Conservation (phyloP, 306 rosid genomes). For the Corylus heterophylla region DNA sequence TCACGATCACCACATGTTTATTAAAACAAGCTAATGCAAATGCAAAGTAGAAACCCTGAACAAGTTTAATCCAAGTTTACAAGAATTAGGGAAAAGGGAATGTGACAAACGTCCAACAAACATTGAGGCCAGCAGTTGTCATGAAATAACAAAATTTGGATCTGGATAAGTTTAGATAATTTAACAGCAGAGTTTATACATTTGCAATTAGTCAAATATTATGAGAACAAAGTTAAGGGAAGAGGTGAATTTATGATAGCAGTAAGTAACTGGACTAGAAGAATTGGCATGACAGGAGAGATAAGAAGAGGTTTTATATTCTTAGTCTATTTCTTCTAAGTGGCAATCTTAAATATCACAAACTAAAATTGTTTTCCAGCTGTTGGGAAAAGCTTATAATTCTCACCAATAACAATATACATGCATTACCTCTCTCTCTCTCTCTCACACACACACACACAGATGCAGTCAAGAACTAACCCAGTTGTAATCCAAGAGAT, state of each 20-base stretch:
- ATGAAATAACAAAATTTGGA: background rate
- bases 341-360: background rate
- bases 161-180: background rate
- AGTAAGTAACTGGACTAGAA: background rate
- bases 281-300: background rate
- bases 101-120: background rate
- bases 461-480: slow-evolving; percentile 50
- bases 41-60: background rate
- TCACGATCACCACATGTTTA: background rate
- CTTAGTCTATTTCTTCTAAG: slow-evolving; percentile 3
- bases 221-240: background rate
- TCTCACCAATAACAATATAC: background rate
- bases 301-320: background rate
- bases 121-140: background rate
- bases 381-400: background rate
- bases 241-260: background rate
- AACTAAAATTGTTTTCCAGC: background rate
- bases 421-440: background rate
- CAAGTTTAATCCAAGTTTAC: background rate
- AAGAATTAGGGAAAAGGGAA: background rate
- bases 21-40: background rate
- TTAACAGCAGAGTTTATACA: background rate
- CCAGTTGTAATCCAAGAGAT: slow-evolving; percentile 87
- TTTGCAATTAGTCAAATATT: background rate
- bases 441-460: background rate